A percentile compares a stretch with the other conserved stretches of the same genome.
These are phyloP conservation scores for Castanea mollissima DNA, from an alignment of 306 rosid genomes.

Conservation along the genomic window DNA sequence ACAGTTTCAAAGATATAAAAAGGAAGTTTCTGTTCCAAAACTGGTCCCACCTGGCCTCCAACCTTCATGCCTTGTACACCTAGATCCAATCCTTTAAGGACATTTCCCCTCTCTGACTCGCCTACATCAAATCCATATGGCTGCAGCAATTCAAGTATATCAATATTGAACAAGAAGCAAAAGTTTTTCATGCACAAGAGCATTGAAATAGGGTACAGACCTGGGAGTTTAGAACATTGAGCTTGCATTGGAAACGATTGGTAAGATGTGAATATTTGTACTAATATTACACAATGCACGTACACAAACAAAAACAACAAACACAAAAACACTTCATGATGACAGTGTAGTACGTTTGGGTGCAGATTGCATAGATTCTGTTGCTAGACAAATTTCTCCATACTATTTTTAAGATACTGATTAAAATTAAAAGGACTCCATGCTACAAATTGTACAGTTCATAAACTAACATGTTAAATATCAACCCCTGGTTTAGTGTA, in stretches of 20 bases:
- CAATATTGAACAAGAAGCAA: constrained; percentile 19
- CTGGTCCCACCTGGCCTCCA: constrained; percentile 85
- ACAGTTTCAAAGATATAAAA: constrained; percentile 7
- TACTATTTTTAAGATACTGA: neutral
- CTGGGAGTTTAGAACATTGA: constrained; percentile 8
- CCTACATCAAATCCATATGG: constrained; percentile 96
- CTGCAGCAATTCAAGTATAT: constrained; percentile 58
- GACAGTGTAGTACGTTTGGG: neutral
- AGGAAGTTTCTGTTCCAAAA: constrained; percentile 11
- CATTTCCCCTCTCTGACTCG: constrained; percentile 83
- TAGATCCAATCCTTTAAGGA: constrained; percentile 84
- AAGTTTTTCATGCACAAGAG: neutral
- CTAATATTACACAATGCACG: neutral
- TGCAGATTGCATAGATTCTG: neutral
- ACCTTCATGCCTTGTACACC: constrained; percentile 93
- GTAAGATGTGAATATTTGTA: neutral
- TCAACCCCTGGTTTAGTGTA: neutral
- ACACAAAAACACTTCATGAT: neutral
- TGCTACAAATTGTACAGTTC: neutral
- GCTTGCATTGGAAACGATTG: neutral
- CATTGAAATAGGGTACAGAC: constrained; percentile 3
- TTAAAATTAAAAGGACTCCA: neutral
- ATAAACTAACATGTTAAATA: neutral
- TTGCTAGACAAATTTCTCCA: neutral
- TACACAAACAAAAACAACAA: neutral